These are phyloP conservation scores for Capronia americana DNA, from an alignment of 2,329 filamentous ascomycete species.

Conservation along the genomic window DNA sequence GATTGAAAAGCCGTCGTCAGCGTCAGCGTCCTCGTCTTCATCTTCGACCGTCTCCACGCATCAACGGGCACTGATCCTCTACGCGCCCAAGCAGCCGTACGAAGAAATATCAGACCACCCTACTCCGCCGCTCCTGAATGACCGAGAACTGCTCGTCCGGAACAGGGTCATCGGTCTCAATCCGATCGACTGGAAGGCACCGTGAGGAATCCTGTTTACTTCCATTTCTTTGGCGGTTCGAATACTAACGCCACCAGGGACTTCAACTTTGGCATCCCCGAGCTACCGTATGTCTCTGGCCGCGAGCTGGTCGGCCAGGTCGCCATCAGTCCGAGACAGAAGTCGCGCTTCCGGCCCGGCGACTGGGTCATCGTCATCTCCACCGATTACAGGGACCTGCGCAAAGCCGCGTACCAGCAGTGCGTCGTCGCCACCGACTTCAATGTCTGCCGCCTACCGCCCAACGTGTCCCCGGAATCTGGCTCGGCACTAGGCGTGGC, in stretches of 20 bases:
- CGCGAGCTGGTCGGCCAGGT: conserved; percentile 73
- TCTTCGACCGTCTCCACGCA: conserved; percentile 21
- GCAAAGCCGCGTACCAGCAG: conserved; percentile 75
- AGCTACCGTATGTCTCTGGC: conserved; percentile 71
- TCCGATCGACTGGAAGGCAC: conserved; percentile 74
- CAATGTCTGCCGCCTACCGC: conserved; percentile 69
- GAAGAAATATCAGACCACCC: conserved; percentile 23
- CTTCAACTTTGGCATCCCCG: conserved; percentile 72
- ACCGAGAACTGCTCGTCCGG: conserved; percentile 34
- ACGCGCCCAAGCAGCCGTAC: conserved; percentile 28
- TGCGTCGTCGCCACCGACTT: conserved; percentile 70
- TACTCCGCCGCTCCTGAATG: conserved; percentile 18
- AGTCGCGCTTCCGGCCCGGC: conserved; percentile 61
- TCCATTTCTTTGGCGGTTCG: neutral
- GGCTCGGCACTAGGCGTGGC: conserved; percentile 72
- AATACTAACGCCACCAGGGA: conserved; percentile 58
- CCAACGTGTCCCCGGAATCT: conserved; percentile 58
- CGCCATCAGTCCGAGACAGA: conserved; percentile 53
- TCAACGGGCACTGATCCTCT: conserved; percentile 24
- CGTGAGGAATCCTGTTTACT: conserved; percentile 21
- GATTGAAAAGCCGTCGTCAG: conserved; percentile 22
- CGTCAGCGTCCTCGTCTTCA: conserved; percentile 12
- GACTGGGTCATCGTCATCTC: conserved; percentile 69
- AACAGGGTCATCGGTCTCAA: conserved; percentile 67
- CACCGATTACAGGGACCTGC: conserved; percentile 74